These are phyloP conservation scores for Pouteria campechiana DNA, from an alignment of 179 eudicot species.

Conservation along the genomic window DNA sequence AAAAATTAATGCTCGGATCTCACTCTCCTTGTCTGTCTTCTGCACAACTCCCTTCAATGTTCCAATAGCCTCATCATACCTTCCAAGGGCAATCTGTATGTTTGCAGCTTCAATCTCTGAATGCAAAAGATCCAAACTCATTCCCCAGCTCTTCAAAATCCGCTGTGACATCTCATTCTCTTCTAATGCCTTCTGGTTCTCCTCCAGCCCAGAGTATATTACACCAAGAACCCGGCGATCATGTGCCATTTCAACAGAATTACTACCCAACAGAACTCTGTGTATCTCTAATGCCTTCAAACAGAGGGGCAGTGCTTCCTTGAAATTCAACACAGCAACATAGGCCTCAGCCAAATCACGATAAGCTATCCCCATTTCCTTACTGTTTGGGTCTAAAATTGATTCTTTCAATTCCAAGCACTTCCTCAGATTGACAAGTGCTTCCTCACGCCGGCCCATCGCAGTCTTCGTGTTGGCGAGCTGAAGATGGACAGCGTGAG, in stretches of 20 bases:
- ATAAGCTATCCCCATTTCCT: slow-evolving; percentile 68
- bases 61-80: slow-evolving; percentile 50
- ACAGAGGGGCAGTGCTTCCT: slow-evolving; percentile 65
- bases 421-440: slow-evolving; percentile 47
- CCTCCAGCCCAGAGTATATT: slow-evolving; percentile 78
- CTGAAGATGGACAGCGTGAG: slow-evolving; percentile 70
- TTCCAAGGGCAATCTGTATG: slow-evolving; percentile 84
- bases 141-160: slow-evolving; percentile 76
- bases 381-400: slow-evolving; percentile 51
- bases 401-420: slow-evolving; percentile 58
- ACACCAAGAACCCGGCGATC: slow-evolving; percentile 80
- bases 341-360: slow-evolving; percentile 78
- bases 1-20: slow-evolving; percentile 61
- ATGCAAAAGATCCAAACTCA: slow-evolving; percentile 47
- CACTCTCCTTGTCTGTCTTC: slow-evolving; percentile 69
- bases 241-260: slow-evolving; percentile 83
- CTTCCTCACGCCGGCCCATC: slow-evolving; percentile 93
- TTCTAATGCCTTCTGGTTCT: slow-evolving; percentile 74
- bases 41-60: slow-evolving; percentile 52
- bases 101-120: slow-evolving; percentile 86
- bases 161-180: slow-evolving; percentile 64
- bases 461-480: slow-evolving; percentile 74
- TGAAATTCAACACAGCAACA: slow-evolving; percentile 62
- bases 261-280: slow-evolving; percentile 36
- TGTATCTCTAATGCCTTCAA: slow-evolving; percentile 77